Base-by-base conservation (phyloP, 108 stramenopile genomes). In the Aurantiochytrium sp. region DNA sequence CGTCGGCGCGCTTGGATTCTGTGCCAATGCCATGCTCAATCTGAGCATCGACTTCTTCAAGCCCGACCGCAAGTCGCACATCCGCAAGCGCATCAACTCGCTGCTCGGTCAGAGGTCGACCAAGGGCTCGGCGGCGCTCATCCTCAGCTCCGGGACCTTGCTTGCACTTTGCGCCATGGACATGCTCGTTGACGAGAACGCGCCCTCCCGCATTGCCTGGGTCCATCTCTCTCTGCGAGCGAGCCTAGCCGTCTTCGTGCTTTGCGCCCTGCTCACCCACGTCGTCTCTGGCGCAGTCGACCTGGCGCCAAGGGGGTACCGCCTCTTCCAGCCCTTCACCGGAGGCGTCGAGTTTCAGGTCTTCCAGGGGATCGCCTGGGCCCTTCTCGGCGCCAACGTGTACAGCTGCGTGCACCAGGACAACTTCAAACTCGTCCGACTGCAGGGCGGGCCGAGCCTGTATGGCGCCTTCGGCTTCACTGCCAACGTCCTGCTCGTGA, bases 11-110 rank as follows among this genome's bases (percentile, higher is more conserved):
- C 45, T 81, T 12, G 73, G 73, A 37, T 81, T 81, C 24, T 41
- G 39, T 24, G 39, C 73, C 50, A 81, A 81, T 81, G 73, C 73
- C 2, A 22, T 81, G 21, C 73, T 81, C n/a, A 81, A 81, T n/a
- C 32, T 12, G 42, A 81, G 73, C 30, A 6, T 81, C 73, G 73
- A 81, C 45, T 27, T 12, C 19, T 81, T 81, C 45, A 27, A 41
- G 27, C 73, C 73, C 6, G 12, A 81, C 10, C 42, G 42, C 1
- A 24, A 81, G 27, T 81, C 73, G 6, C 42, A 24, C 17, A 81
- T 48, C 32, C 73, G 59, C 1, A 30, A 2, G 24, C 39, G 73
- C 27, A 48, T 81, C 73, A 41, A 81, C n/a, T 27, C 45, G n/a
- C 45, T 81, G 36, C 39, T 48, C 8, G 73, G 73, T 0, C 73